Evolutionary conservation across 2,329 filamentous ascomycete species (phyloP).

Genomic region (Fusarium sp.): DNA sequence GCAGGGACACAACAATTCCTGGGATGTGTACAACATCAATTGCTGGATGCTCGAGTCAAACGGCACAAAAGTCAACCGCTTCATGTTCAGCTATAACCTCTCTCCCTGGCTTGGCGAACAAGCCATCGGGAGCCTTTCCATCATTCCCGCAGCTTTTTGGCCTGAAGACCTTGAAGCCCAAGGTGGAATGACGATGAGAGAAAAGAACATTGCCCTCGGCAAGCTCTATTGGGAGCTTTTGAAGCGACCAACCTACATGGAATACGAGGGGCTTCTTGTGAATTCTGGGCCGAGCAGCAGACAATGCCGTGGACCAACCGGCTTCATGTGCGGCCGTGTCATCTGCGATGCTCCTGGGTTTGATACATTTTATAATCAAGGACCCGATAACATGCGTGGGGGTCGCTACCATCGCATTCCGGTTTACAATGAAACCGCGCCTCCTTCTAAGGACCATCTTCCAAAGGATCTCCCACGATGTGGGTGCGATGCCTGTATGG

Average conservation of each 20-base stretch:
- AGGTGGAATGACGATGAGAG: conserved; percentile 48
- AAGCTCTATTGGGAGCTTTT: conserved; percentile 61
- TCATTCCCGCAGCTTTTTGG: conserved; percentile 59
- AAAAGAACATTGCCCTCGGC: conserved; percentile 56
- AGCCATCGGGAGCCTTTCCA: conserved; percentile 54
- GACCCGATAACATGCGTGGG: conserved; percentile 40
- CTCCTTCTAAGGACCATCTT: conserved; percentile 51
- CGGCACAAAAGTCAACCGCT: conserved; percentile 51
- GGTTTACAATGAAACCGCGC: conserved; percentile 18
- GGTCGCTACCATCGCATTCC: conserved; percentile 26
- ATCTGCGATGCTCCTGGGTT: conserved; percentile 59
- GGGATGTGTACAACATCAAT: conserved; percentile 47
- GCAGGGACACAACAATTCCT: conserved; percentile 10
- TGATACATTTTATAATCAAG: conserved; percentile 49
- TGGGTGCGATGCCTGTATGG: conserved; percentile 53
- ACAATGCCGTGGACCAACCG: conserved; percentile 48
- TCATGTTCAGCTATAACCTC: conserved; percentile 53
- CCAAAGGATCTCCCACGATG: conserved; percentile 57
- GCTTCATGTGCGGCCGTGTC: conserved; percentile 56
- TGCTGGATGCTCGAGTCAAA: conserved; percentile 58
- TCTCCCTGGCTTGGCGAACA: conserved; percentile 58
- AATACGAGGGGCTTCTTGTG: conserved; percentile 58
- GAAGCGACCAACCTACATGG: conserved; percentile 59
- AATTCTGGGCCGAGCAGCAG: conserved; percentile 45
- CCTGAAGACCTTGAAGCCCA: conserved; percentile 51